These are phyloP conservation scores for Pichia cephalocereana DNA, from an alignment of 805 yeast genomes.

Conservation along the genomic window DNA sequence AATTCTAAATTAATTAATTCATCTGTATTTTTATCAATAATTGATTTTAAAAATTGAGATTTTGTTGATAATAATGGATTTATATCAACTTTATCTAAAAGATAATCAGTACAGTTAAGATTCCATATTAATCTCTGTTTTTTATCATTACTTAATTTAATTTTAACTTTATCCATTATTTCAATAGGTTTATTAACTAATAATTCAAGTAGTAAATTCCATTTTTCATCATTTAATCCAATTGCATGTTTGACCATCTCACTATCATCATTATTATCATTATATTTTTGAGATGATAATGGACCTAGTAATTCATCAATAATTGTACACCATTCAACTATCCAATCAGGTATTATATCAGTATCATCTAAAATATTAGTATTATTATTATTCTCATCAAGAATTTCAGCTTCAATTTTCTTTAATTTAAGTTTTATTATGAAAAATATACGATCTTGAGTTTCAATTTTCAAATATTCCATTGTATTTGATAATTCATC, in stretches of 20 bases:
- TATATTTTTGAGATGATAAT: neutral
- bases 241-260: conserved; percentile 25
- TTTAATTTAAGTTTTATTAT: conserved; percentile 31
- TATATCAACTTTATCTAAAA: conserved; percentile 45
- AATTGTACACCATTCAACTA: conserved; percentile 53
- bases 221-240: conserved; percentile 28
- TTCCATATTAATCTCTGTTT: conserved; percentile 33
- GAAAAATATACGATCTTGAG: conserved; percentile 32
- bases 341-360: conserved; percentile 73
- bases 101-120: conserved; percentile 52
- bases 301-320: conserved; percentile 47
- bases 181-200: conserved; percentile 40
- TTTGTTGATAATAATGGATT: conserved; percentile 29
- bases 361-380: conserved; percentile 33
- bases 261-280: conserved; percentile 13
- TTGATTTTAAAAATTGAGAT: neutral
- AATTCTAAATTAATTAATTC: conserved; percentile 35
- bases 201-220: conserved; percentile 29
- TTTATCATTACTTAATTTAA: conserved; percentile 21
- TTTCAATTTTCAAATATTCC: conserved; percentile 25
- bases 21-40: conserved; percentile 22
- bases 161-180: conserved; percentile 20
- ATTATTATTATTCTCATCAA: conserved; percentile 14
- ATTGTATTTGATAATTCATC: conserved; percentile 18
- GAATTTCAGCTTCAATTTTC: conserved; percentile 24